These are phyloP conservation scores for Lactifluus subvellereus DNA, from an alignment of 768 basidiomycete genomes.

Conservation along the genomic window DNA sequence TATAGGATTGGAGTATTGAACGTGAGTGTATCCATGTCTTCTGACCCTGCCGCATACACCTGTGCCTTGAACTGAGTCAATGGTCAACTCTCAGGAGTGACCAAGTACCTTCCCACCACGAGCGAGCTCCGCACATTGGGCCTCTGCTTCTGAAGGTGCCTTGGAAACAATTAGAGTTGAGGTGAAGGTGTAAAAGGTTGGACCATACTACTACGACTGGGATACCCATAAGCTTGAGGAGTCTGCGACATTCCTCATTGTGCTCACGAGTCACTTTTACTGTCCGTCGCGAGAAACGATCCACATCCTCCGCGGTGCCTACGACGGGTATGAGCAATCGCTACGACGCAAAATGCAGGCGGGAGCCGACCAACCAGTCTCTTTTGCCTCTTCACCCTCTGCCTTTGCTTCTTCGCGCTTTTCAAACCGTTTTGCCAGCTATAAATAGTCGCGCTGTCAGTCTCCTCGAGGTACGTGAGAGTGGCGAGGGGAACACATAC, in stretches of 20 bases:
- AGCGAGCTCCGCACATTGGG: slow-evolving; percentile 98
- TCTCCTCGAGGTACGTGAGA: too few relatives aligned
- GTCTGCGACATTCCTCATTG: slow-evolving; percentile 87
- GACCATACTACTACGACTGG: slow-evolving; percentile 80
- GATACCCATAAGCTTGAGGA: slow-evolving; percentile 93
- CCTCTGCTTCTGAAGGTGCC: slow-evolving; percentile 99
- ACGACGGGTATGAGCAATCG: not conserved
- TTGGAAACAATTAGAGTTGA: slow-evolving; percentile 30
- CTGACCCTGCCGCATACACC: slow-evolving; percentile 97
- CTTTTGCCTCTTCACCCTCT: slow-evolving; percentile 93
- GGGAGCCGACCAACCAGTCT: slow-evolving; percentile 50
- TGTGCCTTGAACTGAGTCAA: slow-evolving; percentile 29
- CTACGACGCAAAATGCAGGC: not conserved
- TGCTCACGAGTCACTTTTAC: slow-evolving; percentile 95
- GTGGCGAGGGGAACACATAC: slow-evolving; percentile 44
- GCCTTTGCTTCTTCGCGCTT: slow-evolving; percentile 89
- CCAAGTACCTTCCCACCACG: slow-evolving; percentile 76
- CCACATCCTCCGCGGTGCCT: slow-evolving; percentile 89
- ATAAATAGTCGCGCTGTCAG: not conserved
- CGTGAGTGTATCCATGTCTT: slow-evolving; percentile 99
- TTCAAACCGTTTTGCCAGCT: slow-evolving; percentile 97
- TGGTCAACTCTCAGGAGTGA: not conserved
- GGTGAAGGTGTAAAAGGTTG: not conserved
- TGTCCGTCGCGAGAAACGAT: slow-evolving; percentile 81
- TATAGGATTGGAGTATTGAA: slow-evolving; percentile 88